Base-by-base conservation (phyloP, 495 filamentous ascomycete genomes). In the Hypoxylon trugodes region DNA sequence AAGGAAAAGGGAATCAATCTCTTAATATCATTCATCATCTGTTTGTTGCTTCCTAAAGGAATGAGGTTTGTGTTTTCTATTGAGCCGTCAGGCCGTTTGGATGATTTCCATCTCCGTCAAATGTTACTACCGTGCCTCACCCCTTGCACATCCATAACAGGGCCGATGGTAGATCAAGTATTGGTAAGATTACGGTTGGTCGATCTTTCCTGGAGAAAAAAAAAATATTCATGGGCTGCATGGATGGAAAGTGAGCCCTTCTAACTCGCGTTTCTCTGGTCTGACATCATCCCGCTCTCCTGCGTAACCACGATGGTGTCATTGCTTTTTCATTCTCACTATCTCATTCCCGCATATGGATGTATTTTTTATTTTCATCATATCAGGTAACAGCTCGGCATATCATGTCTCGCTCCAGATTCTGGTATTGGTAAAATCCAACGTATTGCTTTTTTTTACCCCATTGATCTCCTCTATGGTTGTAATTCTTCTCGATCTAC, bases 261-360 rank as follows among this genome's bases (percentile, higher is more conserved):
- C 21, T 18, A 46, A 57, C 54, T 47, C 26, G 33, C 38, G 43
- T 32, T 38, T 51, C 30, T 59, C 33, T 64, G 24, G 43, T 68
- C 65, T 68, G 65, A 68, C 65, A 68, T 68, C 65, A 68, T 68
- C 65, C 65, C 59, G 59, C 65, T 46, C 18, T 35, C 59, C 64
- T 68, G 64, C 59, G 58, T 63, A 68, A 68, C 64, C 46, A 53
- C 58, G 59, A 68, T 64, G 59, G 49, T 68, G 60, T 64, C 65
- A 64, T 63, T 46, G 15, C 28, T 56, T 56, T 52, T 40, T 26
- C 7, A 30, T 57, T 51, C 38, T 40, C 46, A 49, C 25, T 35
- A 38, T 40, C 35, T 15, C 21, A 22, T 18, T 38, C 35, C 48
- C 37, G 42, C 25, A 32, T 13, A 16, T 5, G 7, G 6, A 16